Evolutionary conservation across 345 rosid species (phyloP), one percentile per base, ranked within the genome.

Genomic region (Hypericum androsaemum): DNA sequence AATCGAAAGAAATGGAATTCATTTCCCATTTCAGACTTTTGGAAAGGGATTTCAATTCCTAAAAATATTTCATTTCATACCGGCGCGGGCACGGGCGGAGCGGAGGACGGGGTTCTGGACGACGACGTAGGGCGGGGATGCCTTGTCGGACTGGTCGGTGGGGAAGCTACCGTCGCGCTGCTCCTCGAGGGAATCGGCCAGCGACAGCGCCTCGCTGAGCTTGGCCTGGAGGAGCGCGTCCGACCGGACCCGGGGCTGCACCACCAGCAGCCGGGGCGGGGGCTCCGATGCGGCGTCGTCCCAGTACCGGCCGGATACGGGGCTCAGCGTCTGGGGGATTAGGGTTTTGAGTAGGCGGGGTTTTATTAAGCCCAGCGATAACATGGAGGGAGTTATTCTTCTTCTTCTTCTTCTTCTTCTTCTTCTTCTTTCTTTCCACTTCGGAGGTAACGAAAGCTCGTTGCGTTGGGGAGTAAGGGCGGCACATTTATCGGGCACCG

Each of bases 131-230:
- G 92, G 83, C 52, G 96, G 95, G 68, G 81, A 58, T 6, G 73
- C 75, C 71, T 87, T 90, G 7, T 79, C 80, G 57, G 71, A 81
- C 66, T 79, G 81, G 67, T 87, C 95, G 45, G 78, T 61, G 32
- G 63, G 66, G 43, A 84, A 89, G 77, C 61, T 74, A 2, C 96
- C 97, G 57, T 80, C 87, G 14, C 98, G 78, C 71, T 87, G 98
- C 50, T 90, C 98, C 64, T 90, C 96, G 11, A 90, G 84, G 12
- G 98, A 87, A 52, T 87, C 82, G 53, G 95, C 98, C 37, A 87
- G 87, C 60, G 84, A 80, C 35, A 87, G 86, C 47, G 98, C 95
- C 56, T 87, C 98, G 64, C 72, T 71, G 43, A 90, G 96, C 82
- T 82, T 90, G 14, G 89, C 82, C 63, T 81, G 86, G n/a, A 82